These are phyloP conservation scores for Chamaecyparis obtusa DNA, from an alignment of 75 land plant genomes.

Conservation along the genomic window DNA sequence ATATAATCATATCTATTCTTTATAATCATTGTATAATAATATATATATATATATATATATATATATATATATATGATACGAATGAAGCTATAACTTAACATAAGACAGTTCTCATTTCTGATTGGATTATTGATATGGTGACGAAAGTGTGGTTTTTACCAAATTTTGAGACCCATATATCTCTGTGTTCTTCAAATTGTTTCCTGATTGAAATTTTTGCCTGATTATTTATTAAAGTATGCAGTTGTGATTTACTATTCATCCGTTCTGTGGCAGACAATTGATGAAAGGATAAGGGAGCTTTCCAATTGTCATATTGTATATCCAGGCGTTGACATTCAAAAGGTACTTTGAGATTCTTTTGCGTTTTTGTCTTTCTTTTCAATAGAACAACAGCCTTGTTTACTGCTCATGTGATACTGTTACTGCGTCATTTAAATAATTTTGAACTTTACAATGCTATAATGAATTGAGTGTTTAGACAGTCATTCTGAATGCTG, in stretches of 20 bases:
- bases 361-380: not conserved
- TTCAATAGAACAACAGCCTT: not conserved
- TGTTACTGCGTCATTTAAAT: not conserved
- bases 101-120: not conserved
- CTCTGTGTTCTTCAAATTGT: not conserved
- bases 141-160: not conserved
- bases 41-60: too few relatives aligned
- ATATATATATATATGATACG: too few relatives aligned
- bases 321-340: conserved; percentile 83
- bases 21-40: too few relatives aligned
- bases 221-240: not conserved
- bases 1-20: too few relatives aligned
- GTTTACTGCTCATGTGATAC: not conserved
- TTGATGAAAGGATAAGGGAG: conserved; percentile 94
- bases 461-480: not conserved
- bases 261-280: conserved; percentile 52
- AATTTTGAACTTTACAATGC: not conserved
- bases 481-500: not conserved
- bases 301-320: conserved; percentile 89
- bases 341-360: conserved; percentile 54
- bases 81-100: too few relatives aligned
- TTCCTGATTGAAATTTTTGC: not conserved
- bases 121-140: not conserved
- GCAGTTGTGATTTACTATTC: conserved; percentile 8
- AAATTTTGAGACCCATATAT: not conserved